These are phyloP conservation scores for Exophiala oligosperma DNA, from an alignment of 2,329 filamentous ascomycete species.

Conservation along the genomic window DNA sequence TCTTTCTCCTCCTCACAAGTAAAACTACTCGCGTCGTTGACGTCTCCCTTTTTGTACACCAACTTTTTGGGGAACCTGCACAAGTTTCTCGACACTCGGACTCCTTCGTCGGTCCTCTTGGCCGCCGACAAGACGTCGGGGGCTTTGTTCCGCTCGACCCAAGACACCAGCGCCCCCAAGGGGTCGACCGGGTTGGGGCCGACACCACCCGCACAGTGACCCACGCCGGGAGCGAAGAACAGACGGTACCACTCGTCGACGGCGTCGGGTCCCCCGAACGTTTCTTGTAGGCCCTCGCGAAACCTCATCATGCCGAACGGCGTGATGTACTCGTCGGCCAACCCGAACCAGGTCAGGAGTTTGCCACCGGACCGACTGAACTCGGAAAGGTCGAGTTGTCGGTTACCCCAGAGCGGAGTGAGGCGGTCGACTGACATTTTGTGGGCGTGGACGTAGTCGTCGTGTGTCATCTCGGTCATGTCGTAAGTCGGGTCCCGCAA, in stretches of 20 bases:
- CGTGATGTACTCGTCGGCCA: conserved; percentile 41
- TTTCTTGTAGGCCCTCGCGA: conserved; percentile 29
- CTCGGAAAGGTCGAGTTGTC: conserved; percentile 38
- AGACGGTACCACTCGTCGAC: conserved; percentile 18
- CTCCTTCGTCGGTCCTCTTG: background rate
- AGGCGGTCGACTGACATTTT: conserved; percentile 28
- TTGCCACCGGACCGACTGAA: conserved; percentile 42
- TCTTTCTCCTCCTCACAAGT: background rate
- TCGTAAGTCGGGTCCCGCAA: conserved; percentile 35
- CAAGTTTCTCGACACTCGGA: conserved; percentile 5
- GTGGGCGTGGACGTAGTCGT: conserved; percentile 31
- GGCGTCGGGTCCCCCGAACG: conserved; percentile 7
- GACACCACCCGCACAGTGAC: conserved; percentile 14
- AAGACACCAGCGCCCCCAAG: conserved; percentile 8
- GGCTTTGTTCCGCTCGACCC: conserved; percentile 10
- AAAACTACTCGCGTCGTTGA: conserved; percentile 9
- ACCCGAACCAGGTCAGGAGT: conserved; percentile 46
- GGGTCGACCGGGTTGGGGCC: conserved; percentile 13
- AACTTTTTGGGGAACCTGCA: conserved; percentile 7
- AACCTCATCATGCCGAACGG: conserved; percentile 39
- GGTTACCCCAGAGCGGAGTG: conserved; percentile 37
- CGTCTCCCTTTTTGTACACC: conserved; percentile 6
- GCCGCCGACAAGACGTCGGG: conserved; percentile 7
- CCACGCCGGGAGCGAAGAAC: conserved; percentile 18
- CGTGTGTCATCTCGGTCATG: conserved; percentile 34